A percentile compares a stretch with the other conserved stretches of the same genome.
Conservation (phyloP, 2,329 filamentous ascomycete species). For the Huntiella bhutanensis region DNA sequence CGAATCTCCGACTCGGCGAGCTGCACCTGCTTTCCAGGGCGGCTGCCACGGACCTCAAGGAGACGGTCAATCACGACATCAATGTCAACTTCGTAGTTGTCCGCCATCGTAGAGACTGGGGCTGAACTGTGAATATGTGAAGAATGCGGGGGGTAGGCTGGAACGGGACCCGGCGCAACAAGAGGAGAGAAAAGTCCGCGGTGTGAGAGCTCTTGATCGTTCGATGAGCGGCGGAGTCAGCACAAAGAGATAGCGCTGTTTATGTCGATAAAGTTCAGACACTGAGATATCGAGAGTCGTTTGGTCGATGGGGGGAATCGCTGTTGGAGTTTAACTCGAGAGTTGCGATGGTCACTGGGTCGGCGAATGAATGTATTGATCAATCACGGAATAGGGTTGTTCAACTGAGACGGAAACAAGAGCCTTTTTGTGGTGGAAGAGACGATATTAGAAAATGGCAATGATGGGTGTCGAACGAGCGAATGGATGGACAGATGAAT, state of each 20-base stretch:
- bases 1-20: slow-evolving; percentile 91
- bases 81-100: slow-evolving; percentile 79
- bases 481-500: neutral
- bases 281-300: neutral
- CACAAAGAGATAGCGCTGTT: no score
- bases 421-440: neutral
- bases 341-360: neutral
- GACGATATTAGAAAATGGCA: neutral
- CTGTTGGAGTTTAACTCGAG: no score
- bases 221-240: no score
- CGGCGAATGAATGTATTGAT: neutral
- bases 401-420: neutral
- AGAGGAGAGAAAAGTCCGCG: neutral
- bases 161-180: neutral
- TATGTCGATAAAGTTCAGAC: no score
- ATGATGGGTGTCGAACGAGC: neutral
- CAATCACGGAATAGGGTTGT: neutral
- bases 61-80: slow-evolving; percentile 98
- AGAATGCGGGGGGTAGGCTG: neutral
- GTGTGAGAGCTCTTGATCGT: no score
- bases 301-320: neutral
- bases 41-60: slow-evolving; percentile 90
- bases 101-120: slow-evolving; percentile 28
- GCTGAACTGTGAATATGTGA: neutral
- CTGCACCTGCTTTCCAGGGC: slow-evolving; percentile 96